Percentiles rank a stretch among this genome's conserved stretches.
Conservation (phyloP, 1,284 basidiomycete species). For the Tilletia caries region DNA sequence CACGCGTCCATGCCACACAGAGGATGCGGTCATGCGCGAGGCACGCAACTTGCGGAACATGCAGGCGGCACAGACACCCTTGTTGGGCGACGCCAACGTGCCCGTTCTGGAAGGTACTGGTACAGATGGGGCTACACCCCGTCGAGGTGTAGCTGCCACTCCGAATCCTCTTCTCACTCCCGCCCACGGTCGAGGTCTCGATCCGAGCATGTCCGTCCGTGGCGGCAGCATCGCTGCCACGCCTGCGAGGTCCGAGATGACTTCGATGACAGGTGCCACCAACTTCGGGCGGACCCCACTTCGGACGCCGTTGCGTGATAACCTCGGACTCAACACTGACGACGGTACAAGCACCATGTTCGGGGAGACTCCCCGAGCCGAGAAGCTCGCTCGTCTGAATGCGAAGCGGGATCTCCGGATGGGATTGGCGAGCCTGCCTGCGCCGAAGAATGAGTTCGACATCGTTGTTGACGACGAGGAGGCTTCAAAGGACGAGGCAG, state of each 20-base stretch:
- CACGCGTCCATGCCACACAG: constrained; percentile 15
- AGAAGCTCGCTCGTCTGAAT: constrained; percentile 25
- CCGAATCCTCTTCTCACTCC: constrained; percentile 88
- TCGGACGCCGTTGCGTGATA: constrained; percentile 87
- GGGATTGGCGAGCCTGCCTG: constrained; percentile 79
- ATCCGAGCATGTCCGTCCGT: constrained; percentile 14
- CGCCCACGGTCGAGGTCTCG: constrained; percentile 30
- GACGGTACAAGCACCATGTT: constrained; percentile 21
- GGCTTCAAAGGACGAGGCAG: constrained; percentile 35
- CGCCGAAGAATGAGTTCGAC: constrained; percentile 97
- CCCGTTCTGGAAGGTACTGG: constrained; percentile 84
- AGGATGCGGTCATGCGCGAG: constrained; percentile 70
- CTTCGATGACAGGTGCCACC: constrained; percentile 7
- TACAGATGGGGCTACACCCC: constrained; percentile 84
- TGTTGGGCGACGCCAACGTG: constrained; percentile 94
- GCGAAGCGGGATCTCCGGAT: constrained; percentile 64
- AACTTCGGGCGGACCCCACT: constrained; percentile 68
- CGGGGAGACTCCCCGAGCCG: constrained; percentile 34
- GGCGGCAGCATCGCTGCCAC: constrained; percentile 50
- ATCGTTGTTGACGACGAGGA: constrained; percentile 85
- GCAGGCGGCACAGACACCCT: constrained; percentile 84
- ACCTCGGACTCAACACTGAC: constrained; percentile 72
- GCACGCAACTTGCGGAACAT: constrained; percentile 91
- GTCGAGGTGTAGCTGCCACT: constrained; percentile 67
- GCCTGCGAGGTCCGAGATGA: constrained; percentile 60